Percentiles rank a stretch among this genome's conserved stretches.
Evolutionary conservation across 2,329 filamentous ascomycete species (phyloP).

Genomic region (Taxawa tesnikishii): DNA sequence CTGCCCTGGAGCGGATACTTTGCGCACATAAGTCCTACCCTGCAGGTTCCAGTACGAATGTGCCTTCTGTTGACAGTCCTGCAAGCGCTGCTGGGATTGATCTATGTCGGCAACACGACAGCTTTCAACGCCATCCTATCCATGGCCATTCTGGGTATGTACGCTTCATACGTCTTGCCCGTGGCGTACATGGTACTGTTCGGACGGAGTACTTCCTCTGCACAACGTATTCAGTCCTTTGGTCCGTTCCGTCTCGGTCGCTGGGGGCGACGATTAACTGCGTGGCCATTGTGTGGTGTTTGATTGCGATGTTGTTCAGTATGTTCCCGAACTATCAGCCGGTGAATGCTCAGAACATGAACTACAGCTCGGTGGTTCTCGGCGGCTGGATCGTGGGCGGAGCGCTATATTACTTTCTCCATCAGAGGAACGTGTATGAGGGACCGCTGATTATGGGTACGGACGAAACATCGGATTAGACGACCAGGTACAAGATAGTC

Average conservation of each 20-base stretch:
- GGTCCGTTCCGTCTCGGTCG: constrained; percentile 23
- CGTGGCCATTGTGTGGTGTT: constrained; percentile 30
- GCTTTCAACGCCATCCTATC: constrained; percentile 30
- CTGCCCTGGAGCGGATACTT: constrained; percentile 27
- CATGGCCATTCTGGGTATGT: constrained; percentile 31
- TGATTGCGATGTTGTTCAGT: constrained; percentile 32
- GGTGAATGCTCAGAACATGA: constrained; percentile 33
- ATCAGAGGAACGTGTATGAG: too few species aligned
- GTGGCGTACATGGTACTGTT: too few species aligned
- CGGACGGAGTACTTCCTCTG: too few species aligned
- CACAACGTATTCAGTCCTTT: too few species aligned
- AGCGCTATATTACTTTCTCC: too few species aligned
- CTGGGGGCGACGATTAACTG: constrained; percentile 26
- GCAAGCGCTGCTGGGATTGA: constrained; percentile 18
- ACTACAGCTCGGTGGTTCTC: too few species aligned
- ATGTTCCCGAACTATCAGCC: constrained; percentile 33
- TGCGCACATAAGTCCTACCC: constrained; percentile 17
- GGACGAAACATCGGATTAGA: too few species aligned
- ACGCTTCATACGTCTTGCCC: constrained; percentile 31
- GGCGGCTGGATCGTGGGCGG: too few species aligned
- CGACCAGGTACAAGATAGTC: too few species aligned
- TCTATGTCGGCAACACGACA: constrained; percentile 30
- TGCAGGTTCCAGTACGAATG: constrained; percentile 22
- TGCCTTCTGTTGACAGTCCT: constrained; percentile 17
- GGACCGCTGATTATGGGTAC: too few species aligned